Percentiles rank a stretch among this genome's conserved stretches.
phyloP scores from a whole-genome alignment of 768 basidiomycete genomes.

The Antrodiella citrinella region DNA sequence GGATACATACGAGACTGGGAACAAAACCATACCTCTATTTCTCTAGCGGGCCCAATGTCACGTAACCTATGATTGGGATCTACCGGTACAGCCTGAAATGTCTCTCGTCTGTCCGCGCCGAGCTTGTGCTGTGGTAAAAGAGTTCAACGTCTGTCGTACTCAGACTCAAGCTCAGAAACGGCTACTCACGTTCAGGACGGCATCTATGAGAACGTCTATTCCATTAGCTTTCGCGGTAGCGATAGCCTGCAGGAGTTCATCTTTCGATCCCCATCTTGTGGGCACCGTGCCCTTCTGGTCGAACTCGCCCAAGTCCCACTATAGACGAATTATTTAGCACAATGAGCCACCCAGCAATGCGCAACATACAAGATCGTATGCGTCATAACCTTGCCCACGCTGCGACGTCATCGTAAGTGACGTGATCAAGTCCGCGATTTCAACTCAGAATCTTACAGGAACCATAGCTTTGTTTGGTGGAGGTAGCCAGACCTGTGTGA shows the following conservation, averaged over 20 bases:
- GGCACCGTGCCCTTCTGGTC: slow-evolving; percentile 59
- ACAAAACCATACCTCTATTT: slow-evolving; percentile 51
- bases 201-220: slow-evolving; percentile 76
- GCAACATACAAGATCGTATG: slow-evolving; percentile 68
- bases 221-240: slow-evolving; percentile 56
- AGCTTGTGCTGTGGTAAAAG: slow-evolving; percentile 73
- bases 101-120: slow-evolving; percentile 74
- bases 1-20: slow-evolving; percentile 1
- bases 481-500: slow-evolving; percentile 80
- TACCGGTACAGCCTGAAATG: slow-evolving; percentile 61
- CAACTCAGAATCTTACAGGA: slow-evolving; percentile 43
- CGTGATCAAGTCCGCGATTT: not conserved
- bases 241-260: slow-evolving; percentile 68
- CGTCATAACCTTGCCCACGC: slow-evolving; percentile 77
- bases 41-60: slow-evolving; percentile 44
- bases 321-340: not conserved
- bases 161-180: too few relatives aligned
- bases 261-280: slow-evolving; percentile 85
- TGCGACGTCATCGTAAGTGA: slow-evolving; percentile 21
- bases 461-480: slow-evolving; percentile 75
- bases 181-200: slow-evolving; percentile 76
- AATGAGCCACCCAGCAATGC: not conserved
- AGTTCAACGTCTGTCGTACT: too few relatives aligned
- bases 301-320: slow-evolving; percentile 91
- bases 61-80: slow-evolving; percentile 60